Percentiles rank a stretch among this genome's conserved stretches.
phyloP scores from a whole-genome alignment of 495 filamentous ascomycete species.

The Pyrenopolyporus hunteri region DNA sequence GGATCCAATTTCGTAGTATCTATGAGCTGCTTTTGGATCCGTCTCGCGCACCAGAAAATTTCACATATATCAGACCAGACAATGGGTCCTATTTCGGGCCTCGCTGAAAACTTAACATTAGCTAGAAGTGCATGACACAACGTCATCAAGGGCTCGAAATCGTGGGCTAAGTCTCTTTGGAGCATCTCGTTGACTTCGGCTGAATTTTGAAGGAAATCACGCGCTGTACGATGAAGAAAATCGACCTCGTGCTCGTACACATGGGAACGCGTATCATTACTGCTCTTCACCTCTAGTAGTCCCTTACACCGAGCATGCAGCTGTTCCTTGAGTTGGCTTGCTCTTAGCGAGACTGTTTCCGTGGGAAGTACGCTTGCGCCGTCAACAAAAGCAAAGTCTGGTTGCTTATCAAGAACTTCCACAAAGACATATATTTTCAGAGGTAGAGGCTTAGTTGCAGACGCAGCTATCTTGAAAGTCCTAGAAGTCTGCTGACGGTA shows the following conservation, averaged over 20 bases:
- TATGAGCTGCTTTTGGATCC: background rate
- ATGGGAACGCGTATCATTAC: background rate
- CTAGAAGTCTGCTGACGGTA: constrained; percentile 6
- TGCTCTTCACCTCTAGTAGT: constrained; percentile 13
- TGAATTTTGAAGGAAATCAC: constrained; percentile 40
- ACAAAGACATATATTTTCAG: no score
- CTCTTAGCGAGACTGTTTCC: no score
- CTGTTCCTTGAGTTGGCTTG: background rate
- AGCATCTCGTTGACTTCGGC: background rate
- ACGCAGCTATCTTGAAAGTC: constrained; percentile 12
- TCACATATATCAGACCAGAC: background rate
- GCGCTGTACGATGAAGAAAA: constrained; percentile 39
- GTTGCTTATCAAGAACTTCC: constrained; percentile 3
- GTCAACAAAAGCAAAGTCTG: constrained; percentile 8
- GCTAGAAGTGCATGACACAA: background rate
- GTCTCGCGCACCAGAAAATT: background rate
- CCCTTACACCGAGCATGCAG: constrained; percentile 27
- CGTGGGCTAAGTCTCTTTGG: background rate
- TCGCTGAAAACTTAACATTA: background rate
- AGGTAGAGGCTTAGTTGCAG: constrained; percentile 7
- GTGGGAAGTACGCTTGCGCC: no score
- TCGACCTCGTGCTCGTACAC: constrained; percentile 15
- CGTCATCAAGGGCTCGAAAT: background rate
- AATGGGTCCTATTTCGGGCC: background rate
- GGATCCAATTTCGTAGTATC: no score